Conservation (phyloP, 2,329 filamentous ascomycete species). For the Colletotrichum chrysophilum region DNA sequence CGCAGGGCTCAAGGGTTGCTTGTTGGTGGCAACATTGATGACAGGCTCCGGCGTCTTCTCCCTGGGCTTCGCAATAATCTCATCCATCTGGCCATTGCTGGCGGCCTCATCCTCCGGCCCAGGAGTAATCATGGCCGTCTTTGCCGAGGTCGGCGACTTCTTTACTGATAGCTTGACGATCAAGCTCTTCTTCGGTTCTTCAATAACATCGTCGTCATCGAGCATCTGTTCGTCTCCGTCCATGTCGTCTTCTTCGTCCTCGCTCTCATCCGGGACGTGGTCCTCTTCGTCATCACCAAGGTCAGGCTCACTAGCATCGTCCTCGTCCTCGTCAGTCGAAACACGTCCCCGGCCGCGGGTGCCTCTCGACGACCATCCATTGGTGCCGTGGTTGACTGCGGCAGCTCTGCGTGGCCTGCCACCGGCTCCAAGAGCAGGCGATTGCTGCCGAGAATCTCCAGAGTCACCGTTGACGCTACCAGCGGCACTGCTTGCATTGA, state of each 20-base stretch:
- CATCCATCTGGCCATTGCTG: background rate
- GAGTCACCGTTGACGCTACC: constrained; percentile 52
- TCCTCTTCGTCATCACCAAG: constrained; percentile 79
- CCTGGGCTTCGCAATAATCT: constrained; percentile 5
- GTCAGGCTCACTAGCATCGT: constrained; percentile 71
- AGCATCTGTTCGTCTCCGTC: constrained; percentile 62
- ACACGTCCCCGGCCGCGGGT: constrained; percentile 37
- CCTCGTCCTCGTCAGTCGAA: constrained; percentile 66
- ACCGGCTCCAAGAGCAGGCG: constrained; percentile 43
- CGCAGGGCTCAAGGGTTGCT: constrained; percentile 33
- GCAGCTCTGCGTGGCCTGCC: constrained; percentile 58
- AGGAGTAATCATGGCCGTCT: background rate
- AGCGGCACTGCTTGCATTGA: constrained; percentile 60
- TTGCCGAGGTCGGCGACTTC: constrained; percentile 34
- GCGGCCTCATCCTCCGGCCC: background rate
- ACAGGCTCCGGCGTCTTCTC: constrained; percentile 19
- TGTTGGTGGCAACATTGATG: constrained; percentile 13
- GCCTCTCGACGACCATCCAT: constrained; percentile 44
- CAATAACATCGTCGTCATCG: constrained; percentile 58
- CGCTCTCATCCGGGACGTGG: constrained; percentile 65
- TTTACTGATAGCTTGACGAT: constrained; percentile 75
- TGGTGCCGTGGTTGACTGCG: constrained; percentile 53
- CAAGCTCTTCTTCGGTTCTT: constrained; percentile 60
- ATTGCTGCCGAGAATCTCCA: constrained; percentile 31
- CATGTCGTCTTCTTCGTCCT: constrained; percentile 63